Evolutionary conservation across 2,329 filamentous ascomycete species (phyloP).

Genomic region (Bipolaris bicolor): DNA sequence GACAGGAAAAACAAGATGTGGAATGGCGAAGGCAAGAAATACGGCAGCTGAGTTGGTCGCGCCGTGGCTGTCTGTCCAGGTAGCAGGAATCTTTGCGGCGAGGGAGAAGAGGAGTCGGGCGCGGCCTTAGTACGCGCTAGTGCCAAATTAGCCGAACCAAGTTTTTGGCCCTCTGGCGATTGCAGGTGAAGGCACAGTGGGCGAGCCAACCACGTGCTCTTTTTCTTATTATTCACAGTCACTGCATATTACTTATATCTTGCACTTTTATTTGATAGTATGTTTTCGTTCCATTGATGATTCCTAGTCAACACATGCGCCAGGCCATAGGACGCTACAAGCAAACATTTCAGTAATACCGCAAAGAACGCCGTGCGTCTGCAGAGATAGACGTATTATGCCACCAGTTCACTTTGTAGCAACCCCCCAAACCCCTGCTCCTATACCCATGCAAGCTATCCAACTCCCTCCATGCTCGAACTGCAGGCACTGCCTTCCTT

Average conservation of each 20-base stretch:
- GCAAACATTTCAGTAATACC: conserved; percentile 13
- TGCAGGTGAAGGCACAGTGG: background rate
- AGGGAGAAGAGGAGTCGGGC: conserved; percentile 22
- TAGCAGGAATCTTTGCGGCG: conserved; percentile 17
- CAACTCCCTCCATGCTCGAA: conserved; percentile 22
- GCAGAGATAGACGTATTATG: conserved; percentile 8
- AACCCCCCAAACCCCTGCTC: conserved; percentile 18
- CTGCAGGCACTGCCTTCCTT: conserved; percentile 14
- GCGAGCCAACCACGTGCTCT: background rate
- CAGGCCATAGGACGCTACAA: conserved; percentile 10
- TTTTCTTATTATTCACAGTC: background rate
- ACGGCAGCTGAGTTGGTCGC: conserved; percentile 13
- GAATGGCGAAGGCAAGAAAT: background rate
- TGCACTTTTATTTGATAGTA: background rate
- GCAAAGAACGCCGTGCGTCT: conserved; percentile 9
- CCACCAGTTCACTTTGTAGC: conserved; percentile 7
- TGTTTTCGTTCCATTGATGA: background rate
- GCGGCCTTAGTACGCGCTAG: conserved; percentile 13
- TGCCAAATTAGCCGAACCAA: conserved; percentile 12
- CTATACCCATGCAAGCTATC: conserved; percentile 23
- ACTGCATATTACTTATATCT: background rate
- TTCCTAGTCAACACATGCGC: background rate
- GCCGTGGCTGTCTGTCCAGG: conserved; percentile 16
- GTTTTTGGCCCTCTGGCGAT: background rate
- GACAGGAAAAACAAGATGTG: background rate